Conservation (phyloP, 139 green algal genomes). For the Chlamydomonas incerta region DNA sequence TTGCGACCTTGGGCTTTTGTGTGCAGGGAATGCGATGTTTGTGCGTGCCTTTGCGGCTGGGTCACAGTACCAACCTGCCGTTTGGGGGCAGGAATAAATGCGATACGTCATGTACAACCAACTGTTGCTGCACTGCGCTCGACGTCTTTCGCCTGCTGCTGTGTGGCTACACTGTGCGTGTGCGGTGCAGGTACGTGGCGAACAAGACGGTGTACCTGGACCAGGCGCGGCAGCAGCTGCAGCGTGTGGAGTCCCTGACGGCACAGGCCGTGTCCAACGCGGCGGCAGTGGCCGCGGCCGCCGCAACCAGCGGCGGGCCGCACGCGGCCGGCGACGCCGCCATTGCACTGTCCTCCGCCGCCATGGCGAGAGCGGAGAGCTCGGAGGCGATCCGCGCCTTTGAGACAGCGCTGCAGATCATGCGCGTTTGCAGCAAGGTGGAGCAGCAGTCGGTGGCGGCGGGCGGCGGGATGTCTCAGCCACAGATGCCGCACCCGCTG, state of each 20-base stretch:
- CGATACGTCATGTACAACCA: no score
- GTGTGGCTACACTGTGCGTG: no score
- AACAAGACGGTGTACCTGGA: conserved; percentile 57
- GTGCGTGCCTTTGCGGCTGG: no score
- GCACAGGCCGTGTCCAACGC: background rate
- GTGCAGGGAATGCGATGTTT: no score
- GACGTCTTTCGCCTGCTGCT: no score
- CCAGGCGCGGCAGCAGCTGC: conserved; percentile 29
- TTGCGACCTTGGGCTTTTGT: no score
- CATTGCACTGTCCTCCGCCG: background rate
- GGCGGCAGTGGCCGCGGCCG: background rate
- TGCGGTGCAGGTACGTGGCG: conserved; percentile 33
- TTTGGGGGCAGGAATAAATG: no score
- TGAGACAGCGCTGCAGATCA: conserved; percentile 35
- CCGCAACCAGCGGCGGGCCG: background rate
- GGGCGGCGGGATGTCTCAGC: no score
- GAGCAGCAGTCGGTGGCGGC: conserved; percentile 23
- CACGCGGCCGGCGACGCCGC: background rate
- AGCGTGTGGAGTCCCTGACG: conserved; percentile 6
- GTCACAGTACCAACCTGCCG: no score
- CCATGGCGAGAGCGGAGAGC: background rate
- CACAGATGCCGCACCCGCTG: background rate
- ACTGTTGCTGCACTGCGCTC: no score
- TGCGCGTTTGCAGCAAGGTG: conserved; percentile 4
- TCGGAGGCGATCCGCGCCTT: conserved; percentile 27